Base-by-base conservation (phyloP, 805 yeast genomes). In the Teunomyces aglyptinius region DNA sequence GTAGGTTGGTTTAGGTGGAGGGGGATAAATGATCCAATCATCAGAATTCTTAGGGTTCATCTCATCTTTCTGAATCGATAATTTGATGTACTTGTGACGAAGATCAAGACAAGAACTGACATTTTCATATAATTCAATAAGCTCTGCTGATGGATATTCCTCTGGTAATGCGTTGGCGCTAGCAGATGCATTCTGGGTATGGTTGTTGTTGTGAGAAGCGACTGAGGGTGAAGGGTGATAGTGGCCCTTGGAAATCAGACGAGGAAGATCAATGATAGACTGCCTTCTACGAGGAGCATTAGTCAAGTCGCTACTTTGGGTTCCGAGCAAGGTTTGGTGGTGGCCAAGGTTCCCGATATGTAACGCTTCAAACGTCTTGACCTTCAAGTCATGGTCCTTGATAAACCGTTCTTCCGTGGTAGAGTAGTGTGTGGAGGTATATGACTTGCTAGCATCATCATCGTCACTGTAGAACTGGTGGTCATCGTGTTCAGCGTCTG, bases 1-100 rank as follows among this genome's bases (percentile, higher is more conserved):
- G 54, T 73, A 73, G 16, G 92, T 83, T 3, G 99, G 97, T 53
- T 82, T 82, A 11, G 99, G 99, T 1, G 98, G 97, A 8, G 84
- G 81, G 0, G 99, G 99, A 61, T 91, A 92, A 42, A 94, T 83
- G 12, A 61, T 61, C 98, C 98, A 94, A 33, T 64, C 68, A 11
- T 67, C 68, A 20, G 57, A 60, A 65, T 95, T 92, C 61, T 92
- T 90, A 1, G 99, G 99, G 65, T 94, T 94, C 31, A 68, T 61
- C 38, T 85, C 86, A 46, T 81, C 71, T 4, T 51, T 44, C 68
- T 94, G 99, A 44, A 80, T 54, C 1, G 97, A 89, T 8, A 80
- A 54, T 2, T 66, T 57, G 65, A 86, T 85, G 63, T 92, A 94
- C 59, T 83, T 86, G 54, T 79, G 82, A 63, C 99, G 82, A 51